Conservation (phyloP, 331 rosid species). For the Rosa hybrid region DNA sequence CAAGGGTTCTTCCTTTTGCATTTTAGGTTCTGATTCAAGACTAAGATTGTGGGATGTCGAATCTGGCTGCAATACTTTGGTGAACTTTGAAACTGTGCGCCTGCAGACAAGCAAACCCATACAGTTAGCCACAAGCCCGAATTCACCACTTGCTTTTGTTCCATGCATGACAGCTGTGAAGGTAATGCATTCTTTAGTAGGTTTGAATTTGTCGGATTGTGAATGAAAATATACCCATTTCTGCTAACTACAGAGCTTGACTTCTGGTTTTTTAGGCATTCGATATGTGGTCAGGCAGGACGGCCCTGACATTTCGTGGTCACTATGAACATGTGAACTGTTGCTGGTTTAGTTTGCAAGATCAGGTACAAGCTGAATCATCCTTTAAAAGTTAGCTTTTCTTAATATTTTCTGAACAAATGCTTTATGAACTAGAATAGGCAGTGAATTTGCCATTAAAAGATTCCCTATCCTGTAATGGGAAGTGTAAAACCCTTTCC, state of each 20-base stretch:
- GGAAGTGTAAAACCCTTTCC: neutral
- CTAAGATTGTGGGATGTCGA: constrained; percentile 88
- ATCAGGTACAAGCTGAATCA: constrained; percentile 56
- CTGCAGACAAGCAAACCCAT: constrained; percentile 82
- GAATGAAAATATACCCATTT: constrained; percentile 21
- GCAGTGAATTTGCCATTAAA: neutral
- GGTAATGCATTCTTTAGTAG: constrained; percentile 33
- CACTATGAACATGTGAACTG: constrained; percentile 83
- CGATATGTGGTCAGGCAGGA: constrained; percentile 84
- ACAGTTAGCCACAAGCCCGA: constrained; percentile 82
- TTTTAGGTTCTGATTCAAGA: constrained; percentile 93
- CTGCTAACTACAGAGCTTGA: constrained; percentile 12
- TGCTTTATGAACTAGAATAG: constrained; percentile 20
- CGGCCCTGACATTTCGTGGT: constrained; percentile 59
- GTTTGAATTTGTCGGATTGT: constrained; percentile 20
- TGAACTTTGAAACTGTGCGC: constrained; percentile 88
- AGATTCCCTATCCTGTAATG: neutral
- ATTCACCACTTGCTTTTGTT: constrained; percentile 69
- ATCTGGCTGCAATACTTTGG: constrained; percentile 89
- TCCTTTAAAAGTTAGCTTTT: neutral
- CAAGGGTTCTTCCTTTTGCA: constrained; percentile 12
- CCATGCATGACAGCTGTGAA: constrained; percentile 95
- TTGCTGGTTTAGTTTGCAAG: constrained; percentile 77
- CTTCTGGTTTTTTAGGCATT: constrained; percentile 60
- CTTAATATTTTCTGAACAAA: neutral